Evolutionary conservation across 768 basidiomycete genomes (phyloP).

Genomic region (Mycena metata): DNA sequence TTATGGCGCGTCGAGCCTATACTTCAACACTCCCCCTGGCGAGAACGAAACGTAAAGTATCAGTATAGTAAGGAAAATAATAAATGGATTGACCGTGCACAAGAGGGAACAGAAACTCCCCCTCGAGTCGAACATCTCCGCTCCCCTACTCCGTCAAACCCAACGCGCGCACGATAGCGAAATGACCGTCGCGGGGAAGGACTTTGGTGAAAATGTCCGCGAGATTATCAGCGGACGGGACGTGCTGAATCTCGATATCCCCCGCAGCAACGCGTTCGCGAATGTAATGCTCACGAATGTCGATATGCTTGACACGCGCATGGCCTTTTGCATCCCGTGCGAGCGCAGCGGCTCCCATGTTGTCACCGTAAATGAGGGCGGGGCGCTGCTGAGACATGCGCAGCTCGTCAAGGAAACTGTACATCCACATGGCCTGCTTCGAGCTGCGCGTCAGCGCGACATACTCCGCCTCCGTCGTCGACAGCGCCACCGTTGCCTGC

Average conservation of each 20-base stretch:
- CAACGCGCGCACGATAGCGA: not conserved
- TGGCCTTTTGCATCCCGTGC: slow-evolving; percentile 9
- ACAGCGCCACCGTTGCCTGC: slow-evolving; percentile 49
- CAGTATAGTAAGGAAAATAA: too few species aligned
- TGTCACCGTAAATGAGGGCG: slow-evolving; percentile 45
- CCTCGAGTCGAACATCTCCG: too few species aligned
- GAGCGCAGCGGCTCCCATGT: slow-evolving; percentile 38
- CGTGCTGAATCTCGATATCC: slow-evolving; percentile 18
- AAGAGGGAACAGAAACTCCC: too few species aligned
- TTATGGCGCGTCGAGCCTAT: too few species aligned
- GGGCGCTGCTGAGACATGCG: slow-evolving; percentile 33
- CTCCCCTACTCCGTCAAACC: too few species aligned
- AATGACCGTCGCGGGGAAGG: slow-evolving; percentile 23
- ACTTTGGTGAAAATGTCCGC: slow-evolving; percentile 49
- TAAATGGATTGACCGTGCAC: too few species aligned
- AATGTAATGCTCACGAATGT: slow-evolving; percentile 18
- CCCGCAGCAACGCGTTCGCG: slow-evolving; percentile 8
- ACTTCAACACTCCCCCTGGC: too few species aligned
- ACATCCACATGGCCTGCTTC: too few species aligned
- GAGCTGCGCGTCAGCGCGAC: slow-evolving; percentile 13
- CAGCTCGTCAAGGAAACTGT: slow-evolving; percentile 37
- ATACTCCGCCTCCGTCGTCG: slow-evolving; percentile 12
- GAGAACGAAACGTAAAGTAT: too few species aligned
- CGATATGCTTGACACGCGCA: slow-evolving; percentile 18
- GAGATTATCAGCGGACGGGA: slow-evolving; percentile 39